Base-by-base conservation (phyloP, 441 rosid species). In the Pelargonium myrrhifolium region DNA sequence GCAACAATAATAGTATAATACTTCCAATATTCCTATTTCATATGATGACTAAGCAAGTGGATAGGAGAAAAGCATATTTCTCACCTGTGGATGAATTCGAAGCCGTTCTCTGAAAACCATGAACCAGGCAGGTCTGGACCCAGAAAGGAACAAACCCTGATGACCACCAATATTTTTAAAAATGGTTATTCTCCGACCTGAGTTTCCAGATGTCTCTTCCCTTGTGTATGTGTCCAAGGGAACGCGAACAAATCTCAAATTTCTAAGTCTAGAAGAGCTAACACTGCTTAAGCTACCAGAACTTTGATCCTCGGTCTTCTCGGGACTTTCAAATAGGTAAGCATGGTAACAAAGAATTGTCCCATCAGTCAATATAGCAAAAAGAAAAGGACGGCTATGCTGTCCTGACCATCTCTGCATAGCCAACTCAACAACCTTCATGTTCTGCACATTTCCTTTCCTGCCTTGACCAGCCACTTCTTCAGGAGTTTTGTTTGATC, bases 1-100 rank as follows among this genome's bases (percentile, higher is more conserved):
- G 63, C 63, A 22, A 11, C 35, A 24, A 24, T 59, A 59, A 53
- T 22, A 22, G 26, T 22, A 24, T 59, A 59, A 39, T 39, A 39
- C 43, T 39, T 39, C 43, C 10, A 39, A 39, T 59, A 24, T 59
- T 31, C 35, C 63, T 11, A 59, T 59, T 59, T 59, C 17, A 58
- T 22, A 24, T 39, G 43, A 22, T 22, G 63, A 22, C 63, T 39
- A 10, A 9, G 43, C 11, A 39, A 59, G 63, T 22, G 63, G 47
- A 65, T 45, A 65, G 70, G 12, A 65, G 31, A 18, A 39, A 60
- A 65, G 21, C 55, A 53, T 21, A 63, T 70, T 69, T 72, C 82
- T 74, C 68, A 90, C 99, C 98, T 94, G 98, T 72, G 99, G 90
- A 81, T 94, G 99, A 82, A 92, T 78, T 69, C 99, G 86, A 67